Conservation (phyloP, 129 eudicot species). For the Flaveria robusta region DNA sequence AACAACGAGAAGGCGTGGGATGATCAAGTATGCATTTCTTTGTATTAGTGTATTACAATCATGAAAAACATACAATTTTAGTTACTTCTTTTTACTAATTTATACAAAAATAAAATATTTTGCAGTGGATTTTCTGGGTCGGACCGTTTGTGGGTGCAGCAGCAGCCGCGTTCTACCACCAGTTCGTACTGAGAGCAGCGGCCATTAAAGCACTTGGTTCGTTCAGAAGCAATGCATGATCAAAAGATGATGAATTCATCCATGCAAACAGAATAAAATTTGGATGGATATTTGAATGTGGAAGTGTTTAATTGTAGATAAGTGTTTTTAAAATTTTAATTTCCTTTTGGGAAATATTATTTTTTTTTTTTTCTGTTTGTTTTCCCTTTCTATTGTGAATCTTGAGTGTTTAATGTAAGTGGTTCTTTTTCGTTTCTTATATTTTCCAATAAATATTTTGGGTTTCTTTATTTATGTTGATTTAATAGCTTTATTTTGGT, state of each 20-base stretch:
- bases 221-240: slow-evolving; percentile 60
- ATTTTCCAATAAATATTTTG: neutral
- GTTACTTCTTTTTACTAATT: neutral
- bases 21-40: slow-evolving; percentile 42
- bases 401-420: slow-evolving; percentile 31
- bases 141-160: slow-evolving; percentile 80
- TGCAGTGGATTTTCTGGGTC: slow-evolving; percentile 84
- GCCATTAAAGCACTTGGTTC: slow-evolving; percentile 83
- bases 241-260: neutral
- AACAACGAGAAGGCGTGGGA: slow-evolving; percentile 62
- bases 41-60: no score
- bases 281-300: slow-evolving; percentile 32
- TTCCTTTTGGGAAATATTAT: slow-evolving; percentile 21
- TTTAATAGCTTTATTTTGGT: neutral
- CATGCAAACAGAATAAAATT: neutral
- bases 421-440: neutral
- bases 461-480: neutral
- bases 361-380: neutral
- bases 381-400: slow-evolving; percentile 28
- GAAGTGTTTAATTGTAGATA: slow-evolving; percentile 44
- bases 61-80: neutral
- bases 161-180: slow-evolving; percentile 77
- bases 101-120: neutral
- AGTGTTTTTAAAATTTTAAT: slow-evolving; percentile 10
- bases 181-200: slow-evolving; percentile 62